Conservation (phyloP, 1,139 yeast genomes). For the Debaryomyces subglobosus region DNA sequence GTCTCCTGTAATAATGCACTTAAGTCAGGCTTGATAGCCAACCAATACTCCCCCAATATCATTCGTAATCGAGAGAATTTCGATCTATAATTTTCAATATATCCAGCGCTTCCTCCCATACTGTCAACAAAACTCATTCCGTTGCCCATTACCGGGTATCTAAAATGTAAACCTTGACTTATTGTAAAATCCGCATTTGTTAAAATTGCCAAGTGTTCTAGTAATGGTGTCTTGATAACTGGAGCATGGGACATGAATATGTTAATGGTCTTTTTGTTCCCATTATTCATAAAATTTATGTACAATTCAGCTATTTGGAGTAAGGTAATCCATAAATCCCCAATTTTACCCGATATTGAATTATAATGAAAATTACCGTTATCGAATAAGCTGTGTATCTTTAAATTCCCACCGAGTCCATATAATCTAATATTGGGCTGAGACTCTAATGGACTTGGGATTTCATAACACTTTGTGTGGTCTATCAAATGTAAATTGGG, state of each 20-base stretch:
- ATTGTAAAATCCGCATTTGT: conserved; percentile 74
- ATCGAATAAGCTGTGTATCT: conserved; percentile 70
- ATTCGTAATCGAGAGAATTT: conserved; percentile 65
- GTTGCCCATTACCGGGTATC: conserved; percentile 72
- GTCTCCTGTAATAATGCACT: conserved; percentile 32
- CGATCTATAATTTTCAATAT: conserved; percentile 63
- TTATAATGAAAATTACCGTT: conserved; percentile 49
- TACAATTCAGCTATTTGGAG: conserved; percentile 67
- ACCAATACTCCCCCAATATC: conserved; percentile 68
- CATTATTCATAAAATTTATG: conserved; percentile 16
- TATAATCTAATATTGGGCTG: conserved; percentile 54
- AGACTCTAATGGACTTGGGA: conserved; percentile 40
- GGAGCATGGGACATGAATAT: conserved; percentile 71
- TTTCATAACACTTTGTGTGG: conserved; percentile 50
- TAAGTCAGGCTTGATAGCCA: conserved; percentile 57
- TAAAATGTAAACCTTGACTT: conserved; percentile 71
- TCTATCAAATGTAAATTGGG: conserved; percentile 65
- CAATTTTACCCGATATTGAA: conserved; percentile 58
- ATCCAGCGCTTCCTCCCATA: conserved; percentile 34
- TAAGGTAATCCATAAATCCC: conserved; percentile 75
- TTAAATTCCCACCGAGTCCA: conserved; percentile 75
- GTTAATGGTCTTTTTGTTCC: conserved; percentile 48
- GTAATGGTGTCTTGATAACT: conserved; percentile 62
- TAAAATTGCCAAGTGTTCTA: conserved; percentile 68
- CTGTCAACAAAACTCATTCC: conserved; percentile 65